Evolutionary conservation across 2,329 filamentous ascomycete genomes (phyloP).

Genomic region (Ophiostoma australiae): DNA sequence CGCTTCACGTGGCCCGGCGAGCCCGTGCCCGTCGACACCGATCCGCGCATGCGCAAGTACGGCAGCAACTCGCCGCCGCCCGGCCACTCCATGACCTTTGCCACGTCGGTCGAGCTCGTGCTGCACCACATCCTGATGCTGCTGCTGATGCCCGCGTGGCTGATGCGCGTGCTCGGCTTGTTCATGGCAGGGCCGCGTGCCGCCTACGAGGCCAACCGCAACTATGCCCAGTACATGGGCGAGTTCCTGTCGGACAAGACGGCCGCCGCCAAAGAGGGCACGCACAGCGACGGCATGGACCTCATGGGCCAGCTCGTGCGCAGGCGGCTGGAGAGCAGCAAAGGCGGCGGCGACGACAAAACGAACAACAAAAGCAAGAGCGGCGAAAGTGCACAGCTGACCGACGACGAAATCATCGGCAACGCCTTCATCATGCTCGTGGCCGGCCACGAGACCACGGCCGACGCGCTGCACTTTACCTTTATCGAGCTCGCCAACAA

Average conservation of each 20-base stretch:
- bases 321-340: slow-evolving; percentile 34
- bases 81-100: slow-evolving; percentile 62
- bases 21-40: slow-evolving; percentile 40
- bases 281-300: slow-evolving; percentile 40
- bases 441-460: slow-evolving; percentile 77
- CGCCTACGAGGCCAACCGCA: slow-evolving; percentile 51
- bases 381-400: slow-evolving; percentile 36
- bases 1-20: slow-evolving; percentile 60
- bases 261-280: slow-evolving; percentile 36
- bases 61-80: slow-evolving; percentile 42
- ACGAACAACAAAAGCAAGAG: slow-evolving; percentile 20
- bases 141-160: slow-evolving; percentile 54
- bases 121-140: slow-evolving; percentile 61
- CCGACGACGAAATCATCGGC: slow-evolving; percentile 62
- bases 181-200: slow-evolving; percentile 48
- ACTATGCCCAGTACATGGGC: slow-evolving; percentile 65
- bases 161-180: slow-evolving; percentile 45
- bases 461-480: slow-evolving; percentile 68
- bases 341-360: slow-evolving; percentile 32
- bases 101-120: slow-evolving; percentile 55
- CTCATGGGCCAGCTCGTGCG: slow-evolving; percentile 49
- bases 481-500: slow-evolving; percentile 64
- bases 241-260: slow-evolving; percentile 62
- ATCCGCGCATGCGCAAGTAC: slow-evolving; percentile 47
- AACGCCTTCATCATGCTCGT: slow-evolving; percentile 66